Conservation (phyloP, 2,329 filamentous ascomycete species). For the Colletotrichum gigasporum region DNA sequence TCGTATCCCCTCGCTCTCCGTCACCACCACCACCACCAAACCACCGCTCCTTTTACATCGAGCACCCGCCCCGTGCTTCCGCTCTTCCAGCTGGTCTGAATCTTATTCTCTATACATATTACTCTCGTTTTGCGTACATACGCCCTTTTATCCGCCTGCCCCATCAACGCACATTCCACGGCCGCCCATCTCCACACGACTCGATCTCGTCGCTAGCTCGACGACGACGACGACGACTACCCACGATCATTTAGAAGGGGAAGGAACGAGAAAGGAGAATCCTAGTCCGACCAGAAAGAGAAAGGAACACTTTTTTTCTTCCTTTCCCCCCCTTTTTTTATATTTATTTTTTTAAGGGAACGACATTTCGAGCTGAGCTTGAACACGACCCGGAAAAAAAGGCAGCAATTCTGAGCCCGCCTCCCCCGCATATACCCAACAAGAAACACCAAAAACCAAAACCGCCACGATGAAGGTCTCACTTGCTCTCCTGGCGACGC, state of each 20-base stretch:
- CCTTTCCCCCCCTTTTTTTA: too few relatives aligned
- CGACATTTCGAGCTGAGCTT: background rate
- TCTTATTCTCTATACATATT: slow-evolving; percentile 16
- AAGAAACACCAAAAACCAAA: background rate
- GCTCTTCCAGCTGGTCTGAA: slow-evolving; percentile 21
- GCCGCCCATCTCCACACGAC: background rate
- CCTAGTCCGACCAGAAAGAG: slow-evolving; percentile 13
- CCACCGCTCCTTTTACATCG: background rate
- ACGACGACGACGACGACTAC: slow-evolving; percentile 9
- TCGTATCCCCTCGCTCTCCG: background rate
- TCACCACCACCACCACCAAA: background rate
- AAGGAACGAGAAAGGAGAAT: background rate
- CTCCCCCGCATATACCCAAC: background rate
- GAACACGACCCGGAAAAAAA: background rate
- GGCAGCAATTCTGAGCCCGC: slow-evolving; percentile 23
- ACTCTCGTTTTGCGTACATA: background rate
- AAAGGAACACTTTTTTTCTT: too few relatives aligned
- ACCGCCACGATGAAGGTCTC: slow-evolving; percentile 51
- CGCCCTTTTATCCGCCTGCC: background rate
- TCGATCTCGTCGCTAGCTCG: slow-evolving; percentile 19
- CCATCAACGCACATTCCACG: background rate
- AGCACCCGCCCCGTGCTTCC: slow-evolving; percentile 6
- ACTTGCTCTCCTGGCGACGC: slow-evolving; percentile 50
- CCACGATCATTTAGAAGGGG: background rate
- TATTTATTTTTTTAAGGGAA: too few relatives aligned